These are phyloP conservation scores for Phytophthora litchii DNA, from an alignment of 352 stramenopile genomes.

Conservation along the genomic window DNA sequence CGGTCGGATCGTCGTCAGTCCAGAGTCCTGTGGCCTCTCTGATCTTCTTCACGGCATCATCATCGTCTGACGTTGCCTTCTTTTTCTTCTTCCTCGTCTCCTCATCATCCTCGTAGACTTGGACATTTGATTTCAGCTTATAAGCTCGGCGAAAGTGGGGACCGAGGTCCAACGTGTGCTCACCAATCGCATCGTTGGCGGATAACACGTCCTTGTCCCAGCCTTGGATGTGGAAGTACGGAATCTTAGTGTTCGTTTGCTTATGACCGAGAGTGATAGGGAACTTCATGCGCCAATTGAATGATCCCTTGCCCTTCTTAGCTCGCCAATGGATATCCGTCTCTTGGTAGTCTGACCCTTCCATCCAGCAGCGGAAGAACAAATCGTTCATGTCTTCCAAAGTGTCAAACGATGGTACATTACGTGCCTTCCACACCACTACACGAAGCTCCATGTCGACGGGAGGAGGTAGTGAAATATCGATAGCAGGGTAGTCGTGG, in stretches of 20 bases:
- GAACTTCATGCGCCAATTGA: constrained; percentile 96
- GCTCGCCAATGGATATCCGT: constrained; percentile 95
- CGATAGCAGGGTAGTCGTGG: constrained; percentile 77
- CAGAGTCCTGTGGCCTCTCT: constrained; percentile 84
- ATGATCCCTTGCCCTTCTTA: constrained; percentile 93
- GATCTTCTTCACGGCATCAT: constrained; percentile 83
- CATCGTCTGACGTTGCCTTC: constrained; percentile 74
- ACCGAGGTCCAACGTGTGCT: constrained; percentile 83
- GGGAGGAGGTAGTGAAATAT: constrained; percentile 85
- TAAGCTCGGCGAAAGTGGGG: constrained; percentile 79
- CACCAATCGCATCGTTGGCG: constrained; percentile 92
- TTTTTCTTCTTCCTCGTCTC: constrained; percentile 80
- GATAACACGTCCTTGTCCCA: constrained; percentile 95
- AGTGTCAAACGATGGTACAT: constrained; percentile 87
- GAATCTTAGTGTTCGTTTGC: constrained; percentile 89
- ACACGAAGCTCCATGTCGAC: constrained; percentile 92
- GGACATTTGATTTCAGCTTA: constrained; percentile 74
- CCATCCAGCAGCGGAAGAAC: constrained; percentile 92
- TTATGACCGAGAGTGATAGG: constrained; percentile 87
- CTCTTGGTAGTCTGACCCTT: constrained; percentile 79
- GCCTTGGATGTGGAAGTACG: constrained; percentile 93
- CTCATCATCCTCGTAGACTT: constrained; percentile 86
- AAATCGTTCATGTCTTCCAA: constrained; percentile 93
- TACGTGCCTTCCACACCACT: constrained; percentile 92
- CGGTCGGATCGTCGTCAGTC: constrained; percentile 80